These are phyloP conservation scores for Micractinium conductrix DNA, from an alignment of 139 green algal species.

Conservation along the genomic window DNA sequence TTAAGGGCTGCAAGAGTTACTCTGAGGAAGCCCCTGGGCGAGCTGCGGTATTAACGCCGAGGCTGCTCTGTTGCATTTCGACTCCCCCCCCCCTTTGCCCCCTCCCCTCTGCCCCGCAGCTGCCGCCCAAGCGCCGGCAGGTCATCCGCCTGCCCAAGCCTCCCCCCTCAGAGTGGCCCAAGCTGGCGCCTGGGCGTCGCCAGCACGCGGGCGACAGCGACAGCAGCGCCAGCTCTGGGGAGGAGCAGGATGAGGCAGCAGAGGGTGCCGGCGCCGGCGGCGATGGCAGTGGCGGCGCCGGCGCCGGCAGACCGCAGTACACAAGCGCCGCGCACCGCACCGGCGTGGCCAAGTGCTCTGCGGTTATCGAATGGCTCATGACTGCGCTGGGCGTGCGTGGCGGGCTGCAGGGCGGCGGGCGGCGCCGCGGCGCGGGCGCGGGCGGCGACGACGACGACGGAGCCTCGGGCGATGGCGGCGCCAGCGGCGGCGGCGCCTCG, in stretches of 20 bases:
- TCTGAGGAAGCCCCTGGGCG: too few species aligned
- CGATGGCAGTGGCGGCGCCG: slow-evolving; percentile 12
- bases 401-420: too few species aligned
- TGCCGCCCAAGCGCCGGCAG: slow-evolving; percentile 92
- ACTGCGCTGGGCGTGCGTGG: slow-evolving; percentile 53
- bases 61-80: too few species aligned
- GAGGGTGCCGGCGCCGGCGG: not conserved
- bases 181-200: not conserved
- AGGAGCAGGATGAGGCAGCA: slow-evolving; percentile 17
- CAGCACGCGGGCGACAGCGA: slow-evolving; percentile 25
- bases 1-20: too few species aligned
- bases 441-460: not conserved
- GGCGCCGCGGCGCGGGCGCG: not conserved
- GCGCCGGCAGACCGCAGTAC: too few species aligned
- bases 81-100: too few species aligned
- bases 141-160: slow-evolving; percentile 70
- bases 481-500: not conserved
- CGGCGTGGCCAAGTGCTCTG: slow-evolving; percentile 81
- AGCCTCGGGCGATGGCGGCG: not conserved
- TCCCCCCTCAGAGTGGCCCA: slow-evolving; percentile 44
- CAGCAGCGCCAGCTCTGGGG: not conserved
- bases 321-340: slow-evolving; percentile 58
- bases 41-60: too few species aligned
- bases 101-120: slow-evolving; percentile 40
- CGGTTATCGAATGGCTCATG: slow-evolving; percentile 80